Conservation (phyloP, 306 rosid species). For the Carpinus fangiana region DNA sequence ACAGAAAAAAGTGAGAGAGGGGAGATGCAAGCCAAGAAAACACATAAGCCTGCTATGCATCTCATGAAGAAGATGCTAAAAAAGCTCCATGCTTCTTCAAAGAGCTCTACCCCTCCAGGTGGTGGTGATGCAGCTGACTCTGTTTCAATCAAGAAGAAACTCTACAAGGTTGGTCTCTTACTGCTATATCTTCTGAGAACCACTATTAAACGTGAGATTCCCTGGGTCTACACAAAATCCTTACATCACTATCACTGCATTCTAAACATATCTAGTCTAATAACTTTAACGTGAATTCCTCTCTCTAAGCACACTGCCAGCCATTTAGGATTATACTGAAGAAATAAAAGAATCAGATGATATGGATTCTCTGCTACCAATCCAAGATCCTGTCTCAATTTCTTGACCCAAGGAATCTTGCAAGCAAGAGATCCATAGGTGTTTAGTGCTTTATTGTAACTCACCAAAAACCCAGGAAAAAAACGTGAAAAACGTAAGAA, state of each 20-base stretch:
- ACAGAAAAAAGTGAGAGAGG: conserved; percentile 33
- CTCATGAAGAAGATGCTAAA: conserved; percentile 65
- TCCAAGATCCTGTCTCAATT: conserved; percentile 16
- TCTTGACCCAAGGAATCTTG: conserved; percentile 4
- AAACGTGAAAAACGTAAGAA: background rate
- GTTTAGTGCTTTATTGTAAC: background rate
- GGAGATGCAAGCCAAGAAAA: conserved; percentile 43
- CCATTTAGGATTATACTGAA: conserved; percentile 15
- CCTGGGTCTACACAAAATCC: conserved; percentile 11
- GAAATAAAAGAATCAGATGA: conserved; percentile 14
- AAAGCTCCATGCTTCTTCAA: conserved; percentile 48
- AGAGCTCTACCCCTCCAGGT: conserved; percentile 31
- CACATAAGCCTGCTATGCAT: conserved; percentile 50
- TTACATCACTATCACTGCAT: conserved; percentile 19
- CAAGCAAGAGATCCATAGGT: conserved; percentile 6
- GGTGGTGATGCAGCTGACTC: conserved; percentile 33
- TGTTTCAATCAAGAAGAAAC: conserved; percentile 58
- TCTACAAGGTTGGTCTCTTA: conserved; percentile 63
- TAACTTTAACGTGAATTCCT: background rate
- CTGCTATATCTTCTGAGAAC: conserved; percentile 30
- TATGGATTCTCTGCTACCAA: background rate
- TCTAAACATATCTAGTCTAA: conserved; percentile 7
- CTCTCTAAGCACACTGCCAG: conserved; percentile 7
- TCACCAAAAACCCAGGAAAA: background rate
- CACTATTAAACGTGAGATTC: conserved; percentile 17